These are phyloP conservation scores for Begonia fuchsioides DNA, from an alignment of 306 rosid species.

Conservation along the genomic window DNA sequence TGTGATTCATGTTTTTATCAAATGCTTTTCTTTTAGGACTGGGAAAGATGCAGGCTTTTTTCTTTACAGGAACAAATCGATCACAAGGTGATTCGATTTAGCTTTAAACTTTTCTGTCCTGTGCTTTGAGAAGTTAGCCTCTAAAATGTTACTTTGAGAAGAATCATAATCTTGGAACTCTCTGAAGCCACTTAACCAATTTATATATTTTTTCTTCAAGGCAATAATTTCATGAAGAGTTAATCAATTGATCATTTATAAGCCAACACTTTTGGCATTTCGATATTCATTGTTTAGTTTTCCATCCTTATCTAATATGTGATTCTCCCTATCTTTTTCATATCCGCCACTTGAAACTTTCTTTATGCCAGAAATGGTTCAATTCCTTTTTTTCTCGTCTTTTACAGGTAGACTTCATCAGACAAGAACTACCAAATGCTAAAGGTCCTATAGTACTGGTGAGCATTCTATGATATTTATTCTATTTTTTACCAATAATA, in stretches of 20 bases:
- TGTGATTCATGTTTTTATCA: background rate
- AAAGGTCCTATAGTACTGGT: slow-evolving; percentile 75
- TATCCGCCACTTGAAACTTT: background rate
- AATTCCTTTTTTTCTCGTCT: slow-evolving; percentile 4
- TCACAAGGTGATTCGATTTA: slow-evolving; percentile 45
- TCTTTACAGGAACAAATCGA: slow-evolving; percentile 76
- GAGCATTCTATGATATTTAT: slow-evolving; percentile 9
- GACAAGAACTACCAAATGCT: slow-evolving; percentile 42
- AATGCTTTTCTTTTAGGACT: slow-evolving; percentile 31
- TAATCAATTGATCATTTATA: too few relatives aligned
- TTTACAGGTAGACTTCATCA: slow-evolving; percentile 58
- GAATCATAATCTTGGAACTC: background rate
- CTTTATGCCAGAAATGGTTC: background rate
- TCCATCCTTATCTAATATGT: too few relatives aligned
- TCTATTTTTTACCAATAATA: slow-evolving; percentile 8
- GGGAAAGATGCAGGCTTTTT: slow-evolving; percentile 68
- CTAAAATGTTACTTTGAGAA: too few relatives aligned
- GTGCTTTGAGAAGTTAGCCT: too few relatives aligned
- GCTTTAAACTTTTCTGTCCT: too few relatives aligned
- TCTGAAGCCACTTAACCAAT: background rate
- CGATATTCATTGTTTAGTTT: too few relatives aligned
- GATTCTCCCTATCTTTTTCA: background rate
- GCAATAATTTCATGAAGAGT: too few relatives aligned
- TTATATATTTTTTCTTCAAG: too few relatives aligned
- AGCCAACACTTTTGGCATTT: too few relatives aligned